Evolutionary conservation across 106 monocot species (phyloP).

Genomic region (Allium cepa): DNA sequence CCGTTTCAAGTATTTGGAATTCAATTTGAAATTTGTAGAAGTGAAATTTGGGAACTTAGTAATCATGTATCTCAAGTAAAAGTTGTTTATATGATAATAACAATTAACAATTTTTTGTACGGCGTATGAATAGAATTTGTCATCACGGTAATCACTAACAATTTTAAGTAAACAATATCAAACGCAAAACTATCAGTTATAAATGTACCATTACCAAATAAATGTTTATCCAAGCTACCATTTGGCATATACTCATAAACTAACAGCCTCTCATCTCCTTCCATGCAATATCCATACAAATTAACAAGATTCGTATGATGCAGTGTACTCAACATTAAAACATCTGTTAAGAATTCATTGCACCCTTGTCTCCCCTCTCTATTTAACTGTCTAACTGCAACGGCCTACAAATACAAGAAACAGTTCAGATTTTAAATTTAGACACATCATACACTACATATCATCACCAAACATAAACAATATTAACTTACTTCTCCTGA

Average conservation of each 20-base stretch:
- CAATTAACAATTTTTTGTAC: too few relatives aligned
- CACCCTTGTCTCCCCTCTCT: background rate
- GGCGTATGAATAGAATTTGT: too few relatives aligned
- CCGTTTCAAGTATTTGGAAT: too few relatives aligned
- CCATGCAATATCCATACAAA: background rate
- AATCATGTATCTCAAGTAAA: too few relatives aligned
- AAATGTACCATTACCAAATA: conserved; percentile 7
- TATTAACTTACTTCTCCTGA: background rate
- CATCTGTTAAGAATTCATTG: background rate
- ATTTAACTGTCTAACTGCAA: background rate
- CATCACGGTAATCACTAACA: too few relatives aligned
- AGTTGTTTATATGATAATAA: too few relatives aligned
- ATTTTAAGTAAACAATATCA: too few relatives aligned
- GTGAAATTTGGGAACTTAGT: too few relatives aligned
- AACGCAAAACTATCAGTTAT: background rate
- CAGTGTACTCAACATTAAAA: background rate
- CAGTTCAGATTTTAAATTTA: background rate
- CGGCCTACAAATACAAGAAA: background rate
- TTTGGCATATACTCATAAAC: conserved; percentile 9
- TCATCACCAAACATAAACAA: background rate
- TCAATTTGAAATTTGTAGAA: too few relatives aligned
- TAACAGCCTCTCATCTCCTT: conserved; percentile 4
- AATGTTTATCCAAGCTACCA: background rate
- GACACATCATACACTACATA: background rate
- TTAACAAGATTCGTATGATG: conserved; percentile 8